Evolutionary conservation across 345 rosid species (phyloP).

Genomic region (Murraya koenigii): DNA sequence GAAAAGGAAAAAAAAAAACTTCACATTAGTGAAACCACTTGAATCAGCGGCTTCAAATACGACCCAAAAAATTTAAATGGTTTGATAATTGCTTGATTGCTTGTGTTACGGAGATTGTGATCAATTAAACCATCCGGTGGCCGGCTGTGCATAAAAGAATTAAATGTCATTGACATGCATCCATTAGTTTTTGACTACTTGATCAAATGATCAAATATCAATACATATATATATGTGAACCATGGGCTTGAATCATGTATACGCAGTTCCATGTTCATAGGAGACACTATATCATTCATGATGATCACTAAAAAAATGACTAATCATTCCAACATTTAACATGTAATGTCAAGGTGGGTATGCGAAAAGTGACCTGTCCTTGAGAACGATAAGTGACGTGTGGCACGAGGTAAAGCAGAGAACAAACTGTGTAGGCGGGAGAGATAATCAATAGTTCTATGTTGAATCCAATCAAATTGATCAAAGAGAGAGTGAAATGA

Average conservation of each 20-base stretch:
- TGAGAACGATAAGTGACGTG: not conserved
- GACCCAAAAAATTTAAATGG: too few species aligned
- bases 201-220: not conserved
- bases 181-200: not conserved
- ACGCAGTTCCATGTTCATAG: slow-evolving; percentile 1
- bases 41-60: too few species aligned
- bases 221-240: not conserved
- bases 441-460: not conserved
- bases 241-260: not conserved
- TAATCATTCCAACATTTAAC: slow-evolving; percentile 20
- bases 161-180: not conserved
- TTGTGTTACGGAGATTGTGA: not conserved
- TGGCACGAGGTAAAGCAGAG: not conserved
- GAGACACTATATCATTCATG: slow-evolving; percentile 1
- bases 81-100: too few species aligned
- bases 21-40: too few species aligned
- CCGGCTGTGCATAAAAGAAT: not conserved
- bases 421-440: not conserved
- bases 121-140: not conserved
- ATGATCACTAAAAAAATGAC: slow-evolving; percentile 15
- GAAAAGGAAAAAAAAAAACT: too few species aligned
- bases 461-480: not conserved
- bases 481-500: not conserved
- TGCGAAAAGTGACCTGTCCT: slow-evolving; percentile 13
- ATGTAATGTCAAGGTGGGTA: slow-evolving; percentile 18